Evolutionary conservation across 441 rosid genomes (phyloP).

Genomic region (Geranium incanum): DNA sequence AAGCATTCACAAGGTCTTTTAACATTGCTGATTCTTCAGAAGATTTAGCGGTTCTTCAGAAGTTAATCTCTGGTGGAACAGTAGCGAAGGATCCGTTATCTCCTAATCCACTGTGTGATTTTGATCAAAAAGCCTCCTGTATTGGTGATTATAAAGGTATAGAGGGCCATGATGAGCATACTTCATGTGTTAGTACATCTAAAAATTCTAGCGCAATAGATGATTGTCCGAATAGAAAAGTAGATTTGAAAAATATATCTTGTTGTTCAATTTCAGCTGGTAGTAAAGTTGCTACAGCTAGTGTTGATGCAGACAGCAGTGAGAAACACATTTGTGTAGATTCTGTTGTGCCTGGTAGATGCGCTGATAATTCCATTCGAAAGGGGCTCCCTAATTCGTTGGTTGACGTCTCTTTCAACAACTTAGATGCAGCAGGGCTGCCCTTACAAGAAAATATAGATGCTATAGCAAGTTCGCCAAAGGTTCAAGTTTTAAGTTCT

Average conservation of each 20-base stretch:
- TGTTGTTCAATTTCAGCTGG: conserved; percentile 38
- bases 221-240: conserved; percentile 26
- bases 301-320: conserved; percentile 1
- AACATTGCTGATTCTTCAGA: conserved; percentile 35
- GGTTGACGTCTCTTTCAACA: conserved; percentile 22
- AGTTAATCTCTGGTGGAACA: conserved; percentile 29
- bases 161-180: conserved; percentile 56
- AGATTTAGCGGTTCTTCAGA: conserved; percentile 30
- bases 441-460: conserved; percentile 29
- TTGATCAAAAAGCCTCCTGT: conserved; percentile 26
- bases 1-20: conserved; percentile 39
- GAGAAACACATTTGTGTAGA: not conserved
- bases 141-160: conserved; percentile 37
- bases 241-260: conserved; percentile 37
- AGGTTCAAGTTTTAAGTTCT: conserved; percentile 26
- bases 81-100: conserved; percentile 26
- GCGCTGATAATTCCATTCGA: conserved; percentile 2
- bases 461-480: conserved; percentile 26
- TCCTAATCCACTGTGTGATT: conserved; percentile 27
- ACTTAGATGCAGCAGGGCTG: conserved; percentile 29
- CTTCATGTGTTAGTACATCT: conserved; percentile 39
- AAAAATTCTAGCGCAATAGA: conserved; percentile 27
- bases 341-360: conserved; percentile 9
- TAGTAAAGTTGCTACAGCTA: conserved; percentile 24
- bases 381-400: conserved; percentile 1